Percentiles rank a stretch among this genome's conserved stretches.
Conservation (phyloP, 2,329 filamentous ascomycete species). For the Juglanconis sp. region DNA sequence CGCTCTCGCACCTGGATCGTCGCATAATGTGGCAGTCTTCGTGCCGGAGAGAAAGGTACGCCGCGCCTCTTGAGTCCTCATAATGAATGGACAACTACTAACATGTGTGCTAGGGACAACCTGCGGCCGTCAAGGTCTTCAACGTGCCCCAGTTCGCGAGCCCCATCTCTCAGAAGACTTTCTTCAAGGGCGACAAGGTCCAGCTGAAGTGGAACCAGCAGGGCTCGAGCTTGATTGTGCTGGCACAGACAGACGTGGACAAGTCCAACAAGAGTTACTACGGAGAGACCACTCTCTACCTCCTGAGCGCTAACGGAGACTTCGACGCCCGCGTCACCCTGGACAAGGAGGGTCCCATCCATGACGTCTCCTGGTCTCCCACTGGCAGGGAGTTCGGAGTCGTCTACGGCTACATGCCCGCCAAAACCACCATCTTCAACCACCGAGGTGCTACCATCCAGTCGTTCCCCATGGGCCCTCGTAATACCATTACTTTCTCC, state of each 20-base stretch:
- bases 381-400: conserved; percentile 98
- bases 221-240: conserved; percentile 86
- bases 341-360: conserved; percentile 36
- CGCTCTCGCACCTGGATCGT: conserved; percentile 83
- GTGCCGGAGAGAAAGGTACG: conserved; percentile 89
- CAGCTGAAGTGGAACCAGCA: conserved; percentile 96
- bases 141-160: conserved; percentile 81
- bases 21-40: conserved; percentile 90
- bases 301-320: conserved; percentile 84
- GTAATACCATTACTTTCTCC: conserved; percentile 94
- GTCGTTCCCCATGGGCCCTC: conserved; percentile 79
- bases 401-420: conserved; percentile 98
- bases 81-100: conserved; percentile 14
- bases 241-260: conserved; percentile 97
- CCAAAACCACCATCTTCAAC: conserved; percentile 98
- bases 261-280: conserved; percentile 99
- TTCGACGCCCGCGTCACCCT: conserved; percentile 84
- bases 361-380: conserved; percentile 60
- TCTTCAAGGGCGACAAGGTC: conserved; percentile 99
- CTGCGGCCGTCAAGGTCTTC: conserved; percentile 90
- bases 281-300: conserved; percentile 94
- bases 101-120: conserved; percentile 66
- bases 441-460: conserved; percentile 77
- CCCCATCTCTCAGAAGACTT: conserved; percentile 93
- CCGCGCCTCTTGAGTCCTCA: conserved; percentile 1